These are phyloP conservation scores for Pisolithus microcarpus DNA, from an alignment of 768 basidiomycete species.

Conservation along the genomic window DNA sequence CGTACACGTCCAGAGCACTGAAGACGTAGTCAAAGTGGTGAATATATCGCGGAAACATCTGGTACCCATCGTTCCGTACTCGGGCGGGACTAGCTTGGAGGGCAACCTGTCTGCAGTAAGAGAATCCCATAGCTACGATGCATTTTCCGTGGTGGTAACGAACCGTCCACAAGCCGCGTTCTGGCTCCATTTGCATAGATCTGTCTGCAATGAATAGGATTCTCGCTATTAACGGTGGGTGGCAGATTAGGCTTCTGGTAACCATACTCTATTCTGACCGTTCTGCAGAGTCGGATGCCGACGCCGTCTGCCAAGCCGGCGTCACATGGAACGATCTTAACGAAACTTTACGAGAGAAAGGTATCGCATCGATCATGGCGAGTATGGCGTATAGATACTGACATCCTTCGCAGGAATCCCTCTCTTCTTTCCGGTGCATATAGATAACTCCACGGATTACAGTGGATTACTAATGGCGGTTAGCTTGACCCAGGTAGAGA, in stretches of 20 bases:
- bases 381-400: background rate
- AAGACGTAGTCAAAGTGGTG: constrained; percentile 73
- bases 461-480: background rate
- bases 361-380: constrained; percentile 9
- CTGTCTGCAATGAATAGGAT: constrained; percentile 57
- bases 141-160: background rate
- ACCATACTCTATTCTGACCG: background rate
- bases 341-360: constrained; percentile 50
- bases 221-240: constrained; percentile 42
- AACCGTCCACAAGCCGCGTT: constrained; percentile 1
- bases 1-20: constrained; percentile 55
- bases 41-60: constrained; percentile 60
- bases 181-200: constrained; percentile 54
- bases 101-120: constrained; percentile 70
- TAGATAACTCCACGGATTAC: background rate
- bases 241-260: constrained; percentile 3
- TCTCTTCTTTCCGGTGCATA: constrained; percentile 11
- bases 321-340: constrained; percentile 74
- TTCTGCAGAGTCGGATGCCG: constrained; percentile 52
- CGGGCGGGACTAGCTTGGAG: constrained; percentile 79
- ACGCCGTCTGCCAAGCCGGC: constrained; percentile 67
- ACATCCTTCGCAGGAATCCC: constrained; percentile 8
- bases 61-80: constrained; percentile 71
- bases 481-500: constrained; percentile 13
- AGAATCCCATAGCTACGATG: background rate